Conservation (phyloP, 129 eudicot genomes). For the Centaurea solstitialis region DNA sequence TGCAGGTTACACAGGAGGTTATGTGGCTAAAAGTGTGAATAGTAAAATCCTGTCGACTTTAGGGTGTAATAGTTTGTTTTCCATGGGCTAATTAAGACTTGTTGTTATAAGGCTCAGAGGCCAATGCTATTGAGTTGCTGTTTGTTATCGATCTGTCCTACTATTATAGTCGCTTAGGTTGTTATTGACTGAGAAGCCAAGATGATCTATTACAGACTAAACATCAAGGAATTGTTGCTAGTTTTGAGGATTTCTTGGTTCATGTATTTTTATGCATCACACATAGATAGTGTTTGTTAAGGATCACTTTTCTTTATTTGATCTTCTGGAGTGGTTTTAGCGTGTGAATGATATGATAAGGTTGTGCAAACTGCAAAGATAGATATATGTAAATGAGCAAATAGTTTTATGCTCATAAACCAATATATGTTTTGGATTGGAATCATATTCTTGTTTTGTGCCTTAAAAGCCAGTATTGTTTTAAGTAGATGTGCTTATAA, state of each 20-base stretch:
- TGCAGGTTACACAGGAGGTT: too few relatives aligned
- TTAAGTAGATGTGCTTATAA: neutral
- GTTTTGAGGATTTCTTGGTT: neutral
- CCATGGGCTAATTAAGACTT: neutral
- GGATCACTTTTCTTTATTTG: neutral
- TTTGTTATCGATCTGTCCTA: neutral
- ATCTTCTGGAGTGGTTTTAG: neutral
- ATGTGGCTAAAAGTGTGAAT: too few relatives aligned
- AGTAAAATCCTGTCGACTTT: neutral
- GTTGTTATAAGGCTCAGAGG: neutral
- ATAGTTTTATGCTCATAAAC: neutral
- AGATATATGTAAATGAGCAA: neutral
- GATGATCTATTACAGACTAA: neutral
- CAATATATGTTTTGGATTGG: neutral
- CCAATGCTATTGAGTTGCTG: neutral
- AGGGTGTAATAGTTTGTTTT: neutral
- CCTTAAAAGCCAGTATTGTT: neutral
- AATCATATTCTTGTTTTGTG: neutral
- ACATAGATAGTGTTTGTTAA: neutral
- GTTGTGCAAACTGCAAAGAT: neutral
- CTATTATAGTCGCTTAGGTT: neutral
- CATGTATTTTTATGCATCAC: slow-evolving; percentile 1
- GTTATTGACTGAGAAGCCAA: neutral
- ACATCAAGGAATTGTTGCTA: neutral
- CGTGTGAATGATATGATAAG: neutral